Conservation (phyloP, 164 flowering plant genomes). For the Annona squamosa region DNA sequence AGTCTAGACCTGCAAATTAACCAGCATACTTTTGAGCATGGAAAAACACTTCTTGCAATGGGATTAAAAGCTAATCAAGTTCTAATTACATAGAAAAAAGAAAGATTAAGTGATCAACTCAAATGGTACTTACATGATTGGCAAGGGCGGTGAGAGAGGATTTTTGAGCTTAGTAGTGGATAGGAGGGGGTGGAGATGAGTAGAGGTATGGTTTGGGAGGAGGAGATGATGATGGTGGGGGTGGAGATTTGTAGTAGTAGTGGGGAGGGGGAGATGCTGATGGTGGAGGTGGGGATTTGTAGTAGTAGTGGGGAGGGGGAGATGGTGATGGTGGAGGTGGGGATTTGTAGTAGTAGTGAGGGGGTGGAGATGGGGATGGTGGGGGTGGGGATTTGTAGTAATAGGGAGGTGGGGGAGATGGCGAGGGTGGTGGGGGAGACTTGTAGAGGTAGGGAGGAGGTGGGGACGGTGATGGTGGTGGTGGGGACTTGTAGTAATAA, state of each 20-base stretch:
- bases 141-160: constrained; percentile 1
- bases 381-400: constrained; percentile 30
- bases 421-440: constrained; percentile 26
- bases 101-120: background rate
- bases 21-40: background rate
- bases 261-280: constrained; percentile 14
- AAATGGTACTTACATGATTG: constrained; percentile 12
- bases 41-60: background rate
- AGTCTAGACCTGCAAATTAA: constrained; percentile 14
- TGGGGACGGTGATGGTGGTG: constrained; percentile 30
- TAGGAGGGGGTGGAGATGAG: constrained; percentile 25
- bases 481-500: constrained; percentile 33
- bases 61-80: background rate
- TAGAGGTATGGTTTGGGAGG: constrained; percentile 12
- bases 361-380: constrained; percentile 6
- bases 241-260: constrained; percentile 20
- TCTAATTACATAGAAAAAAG: background rate
- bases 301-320: constrained; percentile 23
- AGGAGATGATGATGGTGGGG: background rate
- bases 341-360: constrained; percentile 19
- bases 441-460: constrained; percentile 20
- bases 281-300: constrained; percentile 27
- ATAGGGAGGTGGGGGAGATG: constrained; percentile 21
- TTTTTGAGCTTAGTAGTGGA: constrained; percentile 17
- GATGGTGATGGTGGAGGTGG: constrained; percentile 30